A percentile compares a stretch with the other conserved stretches of the same genome.
phyloP scores from a whole-genome alignment of 2,329 filamentous ascomycete genomes.

The Aspergillus candidus region DNA sequence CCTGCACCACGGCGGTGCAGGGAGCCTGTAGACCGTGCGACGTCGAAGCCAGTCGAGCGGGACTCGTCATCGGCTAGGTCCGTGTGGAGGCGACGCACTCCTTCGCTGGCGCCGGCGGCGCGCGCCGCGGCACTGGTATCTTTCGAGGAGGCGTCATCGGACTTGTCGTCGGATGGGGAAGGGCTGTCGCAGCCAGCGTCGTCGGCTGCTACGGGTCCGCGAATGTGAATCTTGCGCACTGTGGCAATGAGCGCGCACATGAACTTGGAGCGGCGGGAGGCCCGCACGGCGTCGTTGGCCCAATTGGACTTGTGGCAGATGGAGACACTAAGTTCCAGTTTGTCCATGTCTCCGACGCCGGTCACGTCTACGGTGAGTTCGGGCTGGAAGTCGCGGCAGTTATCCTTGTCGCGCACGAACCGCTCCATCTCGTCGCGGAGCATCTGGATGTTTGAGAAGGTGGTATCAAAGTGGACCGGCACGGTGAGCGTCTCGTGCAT shows the following conservation, averaged over 20 bases:
- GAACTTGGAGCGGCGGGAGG: slow-evolving; percentile 83
- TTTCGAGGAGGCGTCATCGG: slow-evolving; percentile 40
- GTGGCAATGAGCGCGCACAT: slow-evolving; percentile 88
- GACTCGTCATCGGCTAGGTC: slow-evolving; percentile 9
- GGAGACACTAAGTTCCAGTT: slow-evolving; percentile 73
- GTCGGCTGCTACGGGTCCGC: slow-evolving; percentile 64
- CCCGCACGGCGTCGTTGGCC: slow-evolving; percentile 78
- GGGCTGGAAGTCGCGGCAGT: slow-evolving; percentile 82
- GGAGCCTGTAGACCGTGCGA: slow-evolving; percentile 18
- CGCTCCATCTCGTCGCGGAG: slow-evolving; percentile 76
- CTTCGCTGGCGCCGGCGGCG: slow-evolving; percentile 7
- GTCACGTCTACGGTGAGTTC: slow-evolving; percentile 73
- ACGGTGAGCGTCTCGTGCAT: slow-evolving; percentile 83
- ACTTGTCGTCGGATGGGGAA: slow-evolving; percentile 47
- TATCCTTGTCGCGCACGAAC: slow-evolving; percentile 79
- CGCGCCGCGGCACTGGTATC: too few relatives aligned
- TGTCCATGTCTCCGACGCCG: slow-evolving; percentile 78
- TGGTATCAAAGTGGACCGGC: slow-evolving; percentile 77
- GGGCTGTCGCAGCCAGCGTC: slow-evolving; percentile 53
- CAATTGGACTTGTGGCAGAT: slow-evolving; percentile 92
- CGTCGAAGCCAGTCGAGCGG: slow-evolving; percentile 28
- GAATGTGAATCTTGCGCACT: slow-evolving; percentile 79
- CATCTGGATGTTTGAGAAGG: slow-evolving; percentile 81
- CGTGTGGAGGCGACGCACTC: slow-evolving; percentile 5
- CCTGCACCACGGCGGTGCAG: slow-evolving; percentile 26